Evolutionary conservation across 192 early-diverging fungal genomes (phyloP).

Genomic region (Mortierella claussenii): DNA sequence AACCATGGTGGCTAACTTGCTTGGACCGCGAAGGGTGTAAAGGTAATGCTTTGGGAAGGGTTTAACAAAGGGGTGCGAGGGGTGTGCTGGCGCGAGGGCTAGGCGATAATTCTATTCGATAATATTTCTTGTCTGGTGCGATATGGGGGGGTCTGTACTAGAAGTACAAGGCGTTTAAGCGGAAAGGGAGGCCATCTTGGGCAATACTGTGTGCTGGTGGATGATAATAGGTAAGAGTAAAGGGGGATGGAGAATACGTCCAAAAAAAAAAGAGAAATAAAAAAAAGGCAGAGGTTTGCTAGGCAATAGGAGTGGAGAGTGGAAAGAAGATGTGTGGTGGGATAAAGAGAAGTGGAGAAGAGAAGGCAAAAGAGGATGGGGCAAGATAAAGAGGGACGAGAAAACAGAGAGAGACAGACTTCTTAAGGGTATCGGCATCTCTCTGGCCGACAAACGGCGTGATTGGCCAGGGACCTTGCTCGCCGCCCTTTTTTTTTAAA

Average conservation of each 20-base stretch:
- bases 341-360: conserved; percentile 3
- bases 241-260: conserved; percentile 47
- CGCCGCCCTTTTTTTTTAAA: conserved; percentile 23
- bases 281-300: conserved; percentile 8
- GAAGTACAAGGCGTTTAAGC: conserved; percentile 50
- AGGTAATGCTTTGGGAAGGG: conserved; percentile 9
- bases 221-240: neutral
- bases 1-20: conserved; percentile 41
- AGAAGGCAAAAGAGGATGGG: neutral
- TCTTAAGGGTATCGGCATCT: conserved; percentile 8
- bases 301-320: neutral
- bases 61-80: conserved; percentile 8
- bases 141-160: conserved; percentile 30
- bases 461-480: conserved; percentile 4
- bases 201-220: conserved; percentile 1
- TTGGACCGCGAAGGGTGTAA: conserved; percentile 41
- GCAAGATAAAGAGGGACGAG: neutral
- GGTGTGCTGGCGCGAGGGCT: conserved; percentile 7
- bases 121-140: conserved; percentile 33
- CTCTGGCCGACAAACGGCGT: neutral
- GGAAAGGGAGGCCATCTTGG: conserved; percentile 52
- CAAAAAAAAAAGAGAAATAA: conserved; percentile 7
- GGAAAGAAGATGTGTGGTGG: neutral
- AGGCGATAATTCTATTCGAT: neutral
- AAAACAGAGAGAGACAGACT: neutral